Base-by-base conservation (phyloP, 805 yeast genomes). In the Candida sithepensis region DNA sequence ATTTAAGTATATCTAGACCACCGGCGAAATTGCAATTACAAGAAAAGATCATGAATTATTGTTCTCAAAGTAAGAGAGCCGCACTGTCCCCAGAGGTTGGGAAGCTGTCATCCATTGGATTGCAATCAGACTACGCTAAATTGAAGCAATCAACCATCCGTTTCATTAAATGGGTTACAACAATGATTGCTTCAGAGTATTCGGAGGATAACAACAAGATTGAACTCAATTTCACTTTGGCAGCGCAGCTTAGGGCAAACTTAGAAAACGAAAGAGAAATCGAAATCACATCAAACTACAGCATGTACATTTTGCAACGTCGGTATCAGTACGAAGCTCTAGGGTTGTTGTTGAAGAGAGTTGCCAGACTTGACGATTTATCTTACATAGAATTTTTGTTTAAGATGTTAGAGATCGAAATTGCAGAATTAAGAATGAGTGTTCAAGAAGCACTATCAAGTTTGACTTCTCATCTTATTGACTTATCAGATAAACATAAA, bases 301-400 rank as follows among this genome's bases (percentile, higher is more conserved):
- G 71, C 2, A 50, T 59, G 1, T 56, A 63, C 13, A 39, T 78
- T 2, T 55, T 65, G 4, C 83, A 79, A 54, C 73, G 94, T 55
- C 75, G 77, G 56, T 65, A 74, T 34, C 88, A 86, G 55, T 91
- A 88, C 59, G 96, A 88, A 61, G 83, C 95, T 0, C 64, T 91
- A 21, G 94, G 96, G 2, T 74, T 80, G 19, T 71, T 91, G 7
- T 60, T 85, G 43, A 55, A 75, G 47, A 71, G 75, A 30, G 70
- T 75, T 36, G 70, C 78, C 1, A 55, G 60, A 0, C 60, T 82
- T 28, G 55, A 67, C 13, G 82, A 81, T 55, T 64, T 83, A 33
- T 61, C 74, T 0, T 79, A 76, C 51, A 61, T 88, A 36, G 78
- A 77, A 43, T 90, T 89, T 57, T 65, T 91, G 18, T 82, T 90